These are phyloP conservation scores for Coemansia sp. DNA, from an alignment of 192 early-diverging fungal genomes.

Conservation along the genomic window DNA sequence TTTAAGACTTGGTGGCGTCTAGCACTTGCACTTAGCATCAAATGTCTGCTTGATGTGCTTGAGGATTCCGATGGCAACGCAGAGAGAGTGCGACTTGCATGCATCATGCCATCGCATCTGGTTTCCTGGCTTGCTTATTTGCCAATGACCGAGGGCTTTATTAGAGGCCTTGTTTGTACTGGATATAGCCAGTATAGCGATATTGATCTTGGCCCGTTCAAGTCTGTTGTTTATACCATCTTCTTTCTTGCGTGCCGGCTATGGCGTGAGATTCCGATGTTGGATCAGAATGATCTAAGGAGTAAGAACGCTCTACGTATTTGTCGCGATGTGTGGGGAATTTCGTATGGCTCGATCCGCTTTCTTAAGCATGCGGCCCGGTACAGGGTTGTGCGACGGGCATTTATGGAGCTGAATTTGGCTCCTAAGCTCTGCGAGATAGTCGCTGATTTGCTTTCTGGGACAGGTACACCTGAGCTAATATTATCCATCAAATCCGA, in stretches of 20 bases:
- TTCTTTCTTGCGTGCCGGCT: slow-evolving; percentile 30
- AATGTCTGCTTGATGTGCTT: slow-evolving; percentile 11
- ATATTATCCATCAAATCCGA: neutral
- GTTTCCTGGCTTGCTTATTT: slow-evolving; percentile 31
- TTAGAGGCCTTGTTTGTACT: neutral
- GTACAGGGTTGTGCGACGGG: slow-evolving; percentile 4
- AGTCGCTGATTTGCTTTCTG: neutral
- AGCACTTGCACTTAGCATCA: slow-evolving; percentile 19
- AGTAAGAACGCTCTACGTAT: neutral
- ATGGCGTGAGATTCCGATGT: slow-evolving; percentile 12
- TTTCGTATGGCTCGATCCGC: slow-evolving; percentile 22
- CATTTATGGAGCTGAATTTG: slow-evolving; percentile 12
- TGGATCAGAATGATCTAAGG: neutral
- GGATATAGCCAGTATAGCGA: neutral
- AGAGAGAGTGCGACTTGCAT: slow-evolving; percentile 10
- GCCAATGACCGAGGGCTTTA: slow-evolving; percentile 6
- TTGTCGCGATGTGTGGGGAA: slow-evolving; percentile 33
- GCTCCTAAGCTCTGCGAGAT: slow-evolving; percentile 12
- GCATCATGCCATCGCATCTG: slow-evolving; percentile 27
- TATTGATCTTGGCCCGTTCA: neutral
- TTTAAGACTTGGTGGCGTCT: slow-evolving; percentile 35
- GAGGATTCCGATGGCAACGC: neutral
- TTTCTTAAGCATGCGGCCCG: slow-evolving; percentile 22
- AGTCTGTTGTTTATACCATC: slow-evolving; percentile 20
- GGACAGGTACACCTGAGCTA: neutral